A percentile compares a stretch with the other conserved stretches of the same genome.
These are phyloP conservation scores for Fusarium sororula DNA, from an alignment of 2,329 filamentous ascomycete species.

Conservation along the genomic window DNA sequence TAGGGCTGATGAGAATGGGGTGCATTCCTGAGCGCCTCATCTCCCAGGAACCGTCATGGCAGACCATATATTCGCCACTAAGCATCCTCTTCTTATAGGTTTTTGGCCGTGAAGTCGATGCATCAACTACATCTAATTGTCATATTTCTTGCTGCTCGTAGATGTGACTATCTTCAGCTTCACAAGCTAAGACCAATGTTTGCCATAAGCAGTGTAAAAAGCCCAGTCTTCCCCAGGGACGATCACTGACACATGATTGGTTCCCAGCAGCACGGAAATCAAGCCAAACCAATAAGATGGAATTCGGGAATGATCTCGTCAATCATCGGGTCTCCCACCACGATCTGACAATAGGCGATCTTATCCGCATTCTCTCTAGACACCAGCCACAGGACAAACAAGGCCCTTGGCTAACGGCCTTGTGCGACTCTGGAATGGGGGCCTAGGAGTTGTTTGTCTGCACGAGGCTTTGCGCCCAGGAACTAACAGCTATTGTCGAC, in stretches of 20 bases:
- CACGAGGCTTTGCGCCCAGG: neutral
- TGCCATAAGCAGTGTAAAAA: neutral
- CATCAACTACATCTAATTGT: neutral
- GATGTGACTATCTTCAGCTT: neutral
- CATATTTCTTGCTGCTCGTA: neutral
- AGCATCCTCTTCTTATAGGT: neutral
- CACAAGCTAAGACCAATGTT: neutral
- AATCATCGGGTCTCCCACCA: neutral
- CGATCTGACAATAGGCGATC: neutral
- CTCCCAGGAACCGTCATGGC: too few relatives aligned
- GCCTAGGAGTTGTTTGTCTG: neutral
- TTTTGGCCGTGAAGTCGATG: rapidly evolving
- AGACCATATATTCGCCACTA: rapidly evolving
- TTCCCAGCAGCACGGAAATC: neutral
- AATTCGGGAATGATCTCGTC: neutral
- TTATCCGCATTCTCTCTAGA: neutral
- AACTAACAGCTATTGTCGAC: neutral
- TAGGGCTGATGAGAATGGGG: neutral
- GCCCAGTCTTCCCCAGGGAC: neutral
- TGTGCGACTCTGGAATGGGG: neutral
- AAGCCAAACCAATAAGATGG: neutral
- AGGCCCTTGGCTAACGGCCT: neutral
- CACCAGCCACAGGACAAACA: neutral
- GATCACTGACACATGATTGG: neutral
- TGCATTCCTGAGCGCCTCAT: neutral